A percentile compares a stretch with the other conserved stretches of the same genome.
phyloP scores from a whole-genome alignment of 495 filamentous ascomycete species.

The Hypoxylon perforatum region DNA sequence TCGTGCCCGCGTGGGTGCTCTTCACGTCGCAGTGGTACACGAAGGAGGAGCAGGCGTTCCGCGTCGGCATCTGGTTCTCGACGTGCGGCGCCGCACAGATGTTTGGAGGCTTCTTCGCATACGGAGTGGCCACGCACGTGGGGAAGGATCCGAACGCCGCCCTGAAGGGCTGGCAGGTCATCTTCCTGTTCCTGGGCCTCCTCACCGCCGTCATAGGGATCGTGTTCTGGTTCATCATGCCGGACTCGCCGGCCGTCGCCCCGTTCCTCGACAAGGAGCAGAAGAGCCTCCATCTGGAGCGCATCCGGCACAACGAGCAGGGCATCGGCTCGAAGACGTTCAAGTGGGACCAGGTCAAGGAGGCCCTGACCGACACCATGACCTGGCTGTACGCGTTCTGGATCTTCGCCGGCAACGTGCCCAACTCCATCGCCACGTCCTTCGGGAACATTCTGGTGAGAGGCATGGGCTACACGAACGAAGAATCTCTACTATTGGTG shows the following conservation, averaged over 20 bases:
- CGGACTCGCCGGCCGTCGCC: slow-evolving; percentile 75
- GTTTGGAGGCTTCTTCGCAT: slow-evolving; percentile 71
- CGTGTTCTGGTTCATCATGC: slow-evolving; percentile 71
- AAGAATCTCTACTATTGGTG: slow-evolving; percentile 73
- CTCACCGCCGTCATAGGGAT: slow-evolving; percentile 68
- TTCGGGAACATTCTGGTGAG: slow-evolving; percentile 47
- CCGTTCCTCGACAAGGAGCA: slow-evolving; percentile 73
- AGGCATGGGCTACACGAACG: slow-evolving; percentile 58
- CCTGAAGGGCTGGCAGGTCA: slow-evolving; percentile 73
- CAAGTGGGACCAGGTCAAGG: slow-evolving; percentile 69
- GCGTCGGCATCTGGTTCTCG: slow-evolving; percentile 72
- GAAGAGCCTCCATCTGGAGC: slow-evolving; percentile 65
- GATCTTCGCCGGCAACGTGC: slow-evolving; percentile 69
- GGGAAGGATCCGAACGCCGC: slow-evolving; percentile 57
- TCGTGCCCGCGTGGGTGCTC: slow-evolving; percentile 71
- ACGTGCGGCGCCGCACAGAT: slow-evolving; percentile 71
- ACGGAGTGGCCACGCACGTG: slow-evolving; percentile 69
- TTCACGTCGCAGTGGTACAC: slow-evolving; percentile 74
- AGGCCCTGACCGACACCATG: slow-evolving; percentile 59
- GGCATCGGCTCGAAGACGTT: slow-evolving; percentile 77
- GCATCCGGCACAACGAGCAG: slow-evolving; percentile 72
- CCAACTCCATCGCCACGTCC: slow-evolving; percentile 53
- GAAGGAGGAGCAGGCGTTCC: slow-evolving; percentile 66
- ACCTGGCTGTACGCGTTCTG: slow-evolving; percentile 71
- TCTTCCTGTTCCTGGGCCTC: slow-evolving; percentile 73